Evolutionary conservation across 305 asterid genomes (phyloP).

Genomic region (Ajuga reptans): DNA sequence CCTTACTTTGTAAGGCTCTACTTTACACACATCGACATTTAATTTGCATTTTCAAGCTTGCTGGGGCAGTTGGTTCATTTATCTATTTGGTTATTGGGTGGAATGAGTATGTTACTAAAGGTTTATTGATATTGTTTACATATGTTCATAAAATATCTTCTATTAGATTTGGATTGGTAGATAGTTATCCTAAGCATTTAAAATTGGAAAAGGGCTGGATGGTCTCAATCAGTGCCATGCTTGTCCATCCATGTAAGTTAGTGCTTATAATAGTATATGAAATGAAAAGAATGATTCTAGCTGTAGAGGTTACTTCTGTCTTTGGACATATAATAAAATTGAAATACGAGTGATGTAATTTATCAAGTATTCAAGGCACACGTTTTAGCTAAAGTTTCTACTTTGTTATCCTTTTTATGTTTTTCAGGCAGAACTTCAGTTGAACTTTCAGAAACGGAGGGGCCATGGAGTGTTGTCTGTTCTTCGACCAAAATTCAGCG

Average conservation of each 20-base stretch:
- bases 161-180: slow-evolving; percentile 9
- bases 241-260: slow-evolving; percentile 9
- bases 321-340: slow-evolving; percentile 17
- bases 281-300: slow-evolving; percentile 5
- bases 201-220: background rate
- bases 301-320: slow-evolving; percentile 10
- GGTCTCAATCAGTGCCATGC: background rate
- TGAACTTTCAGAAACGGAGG: slow-evolving; percentile 91
- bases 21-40: slow-evolving; percentile 5
- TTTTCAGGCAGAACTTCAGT: slow-evolving; percentile 89
- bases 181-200: slow-evolving; percentile 13
- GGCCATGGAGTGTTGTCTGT: slow-evolving; percentile 93
- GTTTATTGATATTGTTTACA: background rate
- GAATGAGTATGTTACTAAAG: slow-evolving; percentile 6
- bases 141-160: too few species aligned
- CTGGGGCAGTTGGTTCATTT: background rate
- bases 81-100: slow-evolving; percentile 5
- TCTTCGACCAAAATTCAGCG: slow-evolving; percentile 93
- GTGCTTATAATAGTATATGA: slow-evolving; percentile 13
- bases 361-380: slow-evolving; percentile 7
- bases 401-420: background rate
- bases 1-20: slow-evolving; percentile 16
- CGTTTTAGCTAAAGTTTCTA: background rate
- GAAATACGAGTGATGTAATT: background rate
- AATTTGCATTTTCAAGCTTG: slow-evolving; percentile 6